Conservation (phyloP, 148 eudicot species). For the Diospyros kaki region DNA sequence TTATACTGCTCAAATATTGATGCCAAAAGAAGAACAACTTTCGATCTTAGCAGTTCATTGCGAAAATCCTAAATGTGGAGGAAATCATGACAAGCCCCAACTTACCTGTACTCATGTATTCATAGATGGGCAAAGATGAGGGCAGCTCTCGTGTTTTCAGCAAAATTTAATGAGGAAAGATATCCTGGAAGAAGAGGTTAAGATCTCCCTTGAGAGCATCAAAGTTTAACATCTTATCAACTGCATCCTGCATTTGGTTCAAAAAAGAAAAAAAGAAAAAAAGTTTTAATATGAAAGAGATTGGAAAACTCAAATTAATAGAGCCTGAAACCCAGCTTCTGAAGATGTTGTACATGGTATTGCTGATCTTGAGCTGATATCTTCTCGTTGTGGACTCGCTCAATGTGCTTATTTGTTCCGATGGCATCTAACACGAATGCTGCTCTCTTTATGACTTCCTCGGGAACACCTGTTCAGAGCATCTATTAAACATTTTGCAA, state of each 20-base stretch:
- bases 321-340: background rate
- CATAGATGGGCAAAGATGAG: too few relatives aligned
- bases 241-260: constrained; percentile 58
- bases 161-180: constrained; percentile 22
- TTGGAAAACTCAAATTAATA: background rate
- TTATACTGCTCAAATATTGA: too few relatives aligned
- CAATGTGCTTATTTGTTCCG: constrained; percentile 41
- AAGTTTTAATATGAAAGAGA: background rate
- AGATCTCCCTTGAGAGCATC: constrained; percentile 67
- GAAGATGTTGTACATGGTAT: constrained; percentile 51
- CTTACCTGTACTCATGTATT: too few relatives aligned
- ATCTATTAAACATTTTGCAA: too few relatives aligned
- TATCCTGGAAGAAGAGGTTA: constrained; percentile 50
- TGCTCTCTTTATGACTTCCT: constrained; percentile 79
- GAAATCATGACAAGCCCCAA: too few relatives aligned
- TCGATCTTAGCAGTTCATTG: too few relatives aligned
- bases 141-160: too few relatives aligned
- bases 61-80: too few relatives aligned
- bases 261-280: background rate
- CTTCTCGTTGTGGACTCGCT: constrained; percentile 45
- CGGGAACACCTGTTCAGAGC: constrained; percentile 49
- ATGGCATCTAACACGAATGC: constrained; percentile 47
- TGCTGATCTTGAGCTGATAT: constrained; percentile 70
- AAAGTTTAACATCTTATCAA: constrained; percentile 69
- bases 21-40: too few relatives aligned